Evolutionary conservation across 2,329 filamentous ascomycete species (phyloP).

Genomic region (Stagonosporopsis tanaceti): DNA sequence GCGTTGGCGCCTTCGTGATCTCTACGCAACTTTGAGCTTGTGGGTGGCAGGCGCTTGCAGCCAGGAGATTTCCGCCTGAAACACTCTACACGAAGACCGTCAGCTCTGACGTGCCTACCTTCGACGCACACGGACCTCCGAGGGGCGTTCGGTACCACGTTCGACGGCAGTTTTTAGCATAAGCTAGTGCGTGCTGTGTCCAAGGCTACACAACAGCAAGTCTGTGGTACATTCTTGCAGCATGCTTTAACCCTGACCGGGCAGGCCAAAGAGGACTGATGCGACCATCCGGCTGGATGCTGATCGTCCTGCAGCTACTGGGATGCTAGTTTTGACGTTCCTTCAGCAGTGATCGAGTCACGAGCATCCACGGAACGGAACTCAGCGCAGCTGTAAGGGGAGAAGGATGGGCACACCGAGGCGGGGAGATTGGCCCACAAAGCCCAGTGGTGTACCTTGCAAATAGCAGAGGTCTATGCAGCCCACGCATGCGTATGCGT

Average conservation of each 20-base stretch:
- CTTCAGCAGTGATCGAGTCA: constrained; percentile 9
- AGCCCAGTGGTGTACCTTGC: neutral
- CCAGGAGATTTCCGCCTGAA: constrained; percentile 20
- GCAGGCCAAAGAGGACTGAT: constrained; percentile 30
- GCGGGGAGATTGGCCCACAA: neutral
- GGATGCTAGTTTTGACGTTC: constrained; percentile 33
- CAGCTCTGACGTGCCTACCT: constrained; percentile 29
- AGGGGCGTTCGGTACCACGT: constrained; percentile 40
- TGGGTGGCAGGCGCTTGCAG: constrained; percentile 21
- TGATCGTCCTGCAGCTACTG: constrained; percentile 12
- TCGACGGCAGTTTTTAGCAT: constrained; percentile 30
- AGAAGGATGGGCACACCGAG: neutral
- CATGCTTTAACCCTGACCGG: constrained; percentile 27
- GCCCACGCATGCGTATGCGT: no score
- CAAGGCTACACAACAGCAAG: constrained; percentile 22
- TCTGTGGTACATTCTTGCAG: constrained; percentile 25
- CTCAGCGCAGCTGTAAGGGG: constrained; percentile 29
- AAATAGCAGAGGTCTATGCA: neutral
- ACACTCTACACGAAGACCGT: constrained; percentile 26
- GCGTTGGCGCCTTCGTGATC: neutral
- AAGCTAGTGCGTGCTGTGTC: constrained; percentile 31
- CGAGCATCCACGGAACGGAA: constrained; percentile 16
- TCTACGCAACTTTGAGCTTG: neutral
- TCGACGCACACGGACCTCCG: constrained; percentile 27
- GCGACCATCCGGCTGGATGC: constrained; percentile 17